phyloP scores from a whole-genome alignment of 495 filamentous ascomycete species.

The Penicillium simplicissimum region DNA sequence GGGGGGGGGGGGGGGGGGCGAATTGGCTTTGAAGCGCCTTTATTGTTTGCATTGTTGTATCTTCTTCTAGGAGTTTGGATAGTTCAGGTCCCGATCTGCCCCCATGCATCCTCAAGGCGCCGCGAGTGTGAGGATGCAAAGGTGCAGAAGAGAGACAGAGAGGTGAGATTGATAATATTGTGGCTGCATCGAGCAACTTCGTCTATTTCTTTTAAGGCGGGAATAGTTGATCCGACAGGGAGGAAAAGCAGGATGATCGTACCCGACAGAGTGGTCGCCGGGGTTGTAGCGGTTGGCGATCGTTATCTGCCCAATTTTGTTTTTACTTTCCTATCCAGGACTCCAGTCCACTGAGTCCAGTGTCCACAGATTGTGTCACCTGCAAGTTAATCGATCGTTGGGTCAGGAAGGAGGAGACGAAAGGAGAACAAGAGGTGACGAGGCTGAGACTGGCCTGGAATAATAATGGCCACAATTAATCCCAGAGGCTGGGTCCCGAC shows the following conservation, averaged over 20 bases:
- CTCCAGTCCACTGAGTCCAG: too few relatives aligned
- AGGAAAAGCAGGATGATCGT: conserved; percentile 26
- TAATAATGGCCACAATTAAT: not conserved
- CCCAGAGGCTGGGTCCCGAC: not conserved
- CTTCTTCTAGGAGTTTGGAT: not conserved
- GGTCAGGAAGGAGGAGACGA: not conserved
- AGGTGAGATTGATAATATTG: not conserved
- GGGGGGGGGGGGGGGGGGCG: too few relatives aligned
- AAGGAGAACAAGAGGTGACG: not conserved
- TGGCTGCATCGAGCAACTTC: conserved; percentile 2
- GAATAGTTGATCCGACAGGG: conserved; percentile 24
- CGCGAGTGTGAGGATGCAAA: not conserved
- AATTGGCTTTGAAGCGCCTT: not conserved
- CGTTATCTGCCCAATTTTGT: conserved; percentile 16
- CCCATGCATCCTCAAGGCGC: conserved; percentile 8
- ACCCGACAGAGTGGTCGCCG: conserved; percentile 26
- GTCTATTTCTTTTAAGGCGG: not conserved
- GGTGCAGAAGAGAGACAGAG: not conserved
- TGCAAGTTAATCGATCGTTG: conserved; percentile 10
- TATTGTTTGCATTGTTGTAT: not conserved
- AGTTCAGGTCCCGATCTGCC: conserved; percentile 16
- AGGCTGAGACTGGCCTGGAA: conserved; percentile 15
- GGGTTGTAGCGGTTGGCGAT: conserved; percentile 27
- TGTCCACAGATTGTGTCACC: conserved; percentile 2
- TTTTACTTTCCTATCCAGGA: not conserved